phyloP scores from a whole-genome alignment of 768 basidiomycete genomes.

The Phanerochaete carnosa region DNA sequence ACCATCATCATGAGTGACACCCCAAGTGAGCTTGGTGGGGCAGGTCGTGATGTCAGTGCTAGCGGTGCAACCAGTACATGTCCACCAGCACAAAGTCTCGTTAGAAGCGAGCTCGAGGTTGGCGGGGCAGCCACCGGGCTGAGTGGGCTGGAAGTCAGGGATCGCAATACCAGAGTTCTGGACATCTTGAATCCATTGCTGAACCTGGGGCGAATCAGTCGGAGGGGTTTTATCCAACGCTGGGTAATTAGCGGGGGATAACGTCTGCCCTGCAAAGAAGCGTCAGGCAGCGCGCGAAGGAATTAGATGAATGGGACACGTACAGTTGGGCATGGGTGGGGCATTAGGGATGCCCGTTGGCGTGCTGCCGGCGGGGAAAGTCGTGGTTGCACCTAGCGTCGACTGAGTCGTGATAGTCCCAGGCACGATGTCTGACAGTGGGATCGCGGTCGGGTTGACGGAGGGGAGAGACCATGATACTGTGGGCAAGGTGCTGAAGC shows the following conservation, averaged over 20 bases:
- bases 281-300: neutral
- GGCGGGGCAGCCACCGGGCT: constrained; percentile 46
- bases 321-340: constrained; percentile 57
- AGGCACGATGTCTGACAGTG: constrained; percentile 26
- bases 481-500: constrained; percentile 12
- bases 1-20: constrained; percentile 72
- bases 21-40: constrained; percentile 59
- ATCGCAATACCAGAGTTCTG: constrained; percentile 51
- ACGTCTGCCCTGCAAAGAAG: constrained; percentile 31
- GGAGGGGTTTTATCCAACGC: constrained; percentile 60
- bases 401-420: constrained; percentile 23
- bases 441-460: constrained; percentile 33
- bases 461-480: constrained; percentile 27
- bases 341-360: constrained; percentile 50
- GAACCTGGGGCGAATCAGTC: constrained; percentile 57
- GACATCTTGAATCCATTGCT: constrained; percentile 70
- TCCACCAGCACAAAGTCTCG: constrained; percentile 71
- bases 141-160: constrained; percentile 49
- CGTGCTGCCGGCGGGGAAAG: constrained; percentile 30
- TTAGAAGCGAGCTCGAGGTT: constrained; percentile 54
- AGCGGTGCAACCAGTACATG: constrained; percentile 68
- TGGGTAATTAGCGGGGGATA: constrained; percentile 60
- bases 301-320: constrained; percentile 2
- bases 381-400: constrained; percentile 31
- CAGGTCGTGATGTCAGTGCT: constrained; percentile 73